These are phyloP conservation scores for Solanum hybrid DNA, from an alignment of 305 asterid species.

Conservation along the genomic window DNA sequence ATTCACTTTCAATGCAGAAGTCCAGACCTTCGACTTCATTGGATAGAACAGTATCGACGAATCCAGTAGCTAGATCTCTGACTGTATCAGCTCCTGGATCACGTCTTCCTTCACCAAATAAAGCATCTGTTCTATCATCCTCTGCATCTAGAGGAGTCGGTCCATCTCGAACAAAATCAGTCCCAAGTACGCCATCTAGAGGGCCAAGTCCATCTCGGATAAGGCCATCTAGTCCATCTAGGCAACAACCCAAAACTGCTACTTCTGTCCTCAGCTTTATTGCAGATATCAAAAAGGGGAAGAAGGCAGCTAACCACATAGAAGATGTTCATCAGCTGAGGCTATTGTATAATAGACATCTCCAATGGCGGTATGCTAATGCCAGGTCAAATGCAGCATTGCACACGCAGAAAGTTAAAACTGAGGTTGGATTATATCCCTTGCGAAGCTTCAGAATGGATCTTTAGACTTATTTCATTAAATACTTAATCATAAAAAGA, in stretches of 20 bases:
- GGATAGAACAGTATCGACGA: conserved; percentile 32
- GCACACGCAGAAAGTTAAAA: conserved; percentile 40
- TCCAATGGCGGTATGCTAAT: conserved; percentile 83
- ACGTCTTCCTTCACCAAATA: conserved; percentile 44
- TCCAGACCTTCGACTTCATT: conserved; percentile 35
- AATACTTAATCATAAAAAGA: background rate
- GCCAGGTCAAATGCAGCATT: conserved; percentile 42
- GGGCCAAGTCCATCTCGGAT: conserved; percentile 63
- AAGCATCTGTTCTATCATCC: conserved; percentile 18
- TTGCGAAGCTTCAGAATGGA: conserved; percentile 1
- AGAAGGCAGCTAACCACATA: conserved; percentile 53
- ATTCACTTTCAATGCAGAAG: conserved; percentile 25
- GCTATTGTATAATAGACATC: conserved; percentile 64
- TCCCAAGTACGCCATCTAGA: conserved; percentile 39
- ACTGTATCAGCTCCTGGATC: conserved; percentile 38
- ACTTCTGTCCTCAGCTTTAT: conserved; percentile 73
- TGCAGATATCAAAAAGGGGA: conserved; percentile 71
- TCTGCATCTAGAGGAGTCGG: conserved; percentile 51
- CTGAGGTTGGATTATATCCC: conserved; percentile 50
- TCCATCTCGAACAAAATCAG: conserved; percentile 40
- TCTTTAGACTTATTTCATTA: background rate
- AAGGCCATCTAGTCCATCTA: conserved; percentile 79
- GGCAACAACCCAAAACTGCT: conserved; percentile 50
- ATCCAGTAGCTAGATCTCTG: conserved; percentile 44
- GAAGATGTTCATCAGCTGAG: conserved; percentile 84